Evolutionary conservation across 257 asterid species (phyloP), one percentile per base, ranked within the genome.

Genomic region (Striga asiatica): DNA sequence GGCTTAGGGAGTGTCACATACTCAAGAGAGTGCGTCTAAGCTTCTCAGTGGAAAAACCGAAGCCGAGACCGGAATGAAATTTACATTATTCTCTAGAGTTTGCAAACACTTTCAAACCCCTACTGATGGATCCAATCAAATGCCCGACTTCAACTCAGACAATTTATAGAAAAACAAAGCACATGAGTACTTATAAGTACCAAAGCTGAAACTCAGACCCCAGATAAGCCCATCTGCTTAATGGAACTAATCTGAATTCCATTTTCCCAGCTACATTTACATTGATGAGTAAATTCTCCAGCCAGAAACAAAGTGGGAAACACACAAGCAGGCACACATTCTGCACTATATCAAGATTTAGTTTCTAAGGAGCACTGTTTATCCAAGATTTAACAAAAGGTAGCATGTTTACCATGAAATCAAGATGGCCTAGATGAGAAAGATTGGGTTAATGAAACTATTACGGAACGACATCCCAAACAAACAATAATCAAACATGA

Each of bases 391-490:
- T 8, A 57, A 57, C 48, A 25, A 24, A 52, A 17, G 21, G 28
- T 49, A 63, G 17, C 46, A 51, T 48, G 16, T 14, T 28, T 34
- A 52, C 16, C 19, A 45, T 32, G 51, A 56, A 56, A 39, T 31
- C 43, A 61, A 56, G 39, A 68, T 27, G 57, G 2, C 27, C 62
- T 32, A 25, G 18, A 56, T 56, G 35, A 39, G 9, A 60, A 69
- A n/a, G n/a, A 56, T 41, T 9, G 13, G 10, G 3, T 6, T 9
- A 1, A 34, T 13, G 13, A 34, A 34, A 29, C 8, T 34, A 7
- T 13, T 4, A 31, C 41, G 42, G 48, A 56, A 62, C 18, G 3
- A 37, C 1, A 10, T 16, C 43, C 2, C 50, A 17, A 43, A 43
- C n/a, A 43, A 50, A 11, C 19, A 55, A 49, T 5, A 46, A 42